Conservation (phyloP, 495 filamentous ascomycete species). For the Neurospora sp. region DNA sequence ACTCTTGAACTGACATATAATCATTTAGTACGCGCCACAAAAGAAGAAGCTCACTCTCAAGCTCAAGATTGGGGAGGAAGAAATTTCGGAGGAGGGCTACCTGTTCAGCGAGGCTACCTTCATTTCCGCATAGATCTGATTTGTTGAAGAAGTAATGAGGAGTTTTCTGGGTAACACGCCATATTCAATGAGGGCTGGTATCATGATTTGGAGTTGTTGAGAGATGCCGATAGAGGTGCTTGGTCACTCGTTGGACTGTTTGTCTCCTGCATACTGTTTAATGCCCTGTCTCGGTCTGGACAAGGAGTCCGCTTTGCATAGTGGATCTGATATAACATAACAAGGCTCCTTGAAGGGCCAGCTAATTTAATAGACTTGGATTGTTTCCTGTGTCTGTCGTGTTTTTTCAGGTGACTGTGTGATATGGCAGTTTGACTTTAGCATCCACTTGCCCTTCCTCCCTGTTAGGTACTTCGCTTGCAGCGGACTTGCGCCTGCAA, state of each 20-base stretch:
- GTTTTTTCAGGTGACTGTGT: background rate
- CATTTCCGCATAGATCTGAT: constrained; percentile 48
- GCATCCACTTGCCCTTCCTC: background rate
- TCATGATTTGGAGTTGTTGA: constrained; percentile 7
- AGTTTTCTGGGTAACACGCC: constrained; percentile 1
- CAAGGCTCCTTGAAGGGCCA: background rate
- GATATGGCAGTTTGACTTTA: background rate
- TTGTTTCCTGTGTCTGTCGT: background rate
- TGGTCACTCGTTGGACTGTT: constrained; percentile 2
- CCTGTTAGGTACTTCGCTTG: background rate
- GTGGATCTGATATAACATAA: background rate
- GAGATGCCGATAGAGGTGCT: background rate
- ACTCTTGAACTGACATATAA: background rate
- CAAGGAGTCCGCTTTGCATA: background rate
- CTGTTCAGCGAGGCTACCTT: constrained; percentile 85
- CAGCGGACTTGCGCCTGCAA: too few relatives aligned
- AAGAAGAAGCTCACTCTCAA: constrained; percentile 52
- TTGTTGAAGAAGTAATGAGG: background rate
- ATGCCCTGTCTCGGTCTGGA: background rate
- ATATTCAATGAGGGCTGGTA: background rate
- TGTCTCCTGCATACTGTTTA: background rate
- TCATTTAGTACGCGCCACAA: constrained; percentile 51
- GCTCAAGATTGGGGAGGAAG: constrained; percentile 70
- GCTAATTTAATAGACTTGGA: background rate
- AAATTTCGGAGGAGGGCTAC: constrained; percentile 62